Percentiles rank a stretch among this genome's conserved stretches.
phyloP scores from a whole-genome alignment of 2,329 filamentous ascomycete species.

The Fusarium staphyleae region DNA sequence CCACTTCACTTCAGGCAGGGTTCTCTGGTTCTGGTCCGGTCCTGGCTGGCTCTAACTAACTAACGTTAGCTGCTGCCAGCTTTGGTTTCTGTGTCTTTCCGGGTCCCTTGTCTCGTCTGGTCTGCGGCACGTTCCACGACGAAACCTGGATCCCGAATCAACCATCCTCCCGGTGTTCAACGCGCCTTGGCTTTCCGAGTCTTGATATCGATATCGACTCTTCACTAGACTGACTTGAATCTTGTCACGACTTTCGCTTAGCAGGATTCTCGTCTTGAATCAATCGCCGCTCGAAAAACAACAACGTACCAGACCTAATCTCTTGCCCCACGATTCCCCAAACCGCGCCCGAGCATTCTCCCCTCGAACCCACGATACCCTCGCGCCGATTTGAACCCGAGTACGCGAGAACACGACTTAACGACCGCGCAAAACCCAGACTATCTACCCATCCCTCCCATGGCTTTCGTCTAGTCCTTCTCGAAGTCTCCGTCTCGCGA shows the following conservation, averaged over 20 bases:
- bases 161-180: conserved; percentile 9
- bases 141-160: conserved; percentile 18
- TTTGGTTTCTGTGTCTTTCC: conserved; percentile 10
- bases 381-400: conserved; percentile 7
- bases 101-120: conserved; percentile 10
- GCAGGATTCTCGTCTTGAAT: conserved; percentile 14
- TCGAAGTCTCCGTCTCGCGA: conserved; percentile 24
- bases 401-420: conserved; percentile 3
- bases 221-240: background rate
- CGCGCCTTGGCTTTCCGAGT: conserved; percentile 1
- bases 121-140: conserved; percentile 29
- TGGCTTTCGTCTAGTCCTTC: conserved; percentile 34
- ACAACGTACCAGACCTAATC: conserved; percentile 20
- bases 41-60: background rate
- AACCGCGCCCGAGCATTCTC: conserved; percentile 25
- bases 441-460: conserved; percentile 7
- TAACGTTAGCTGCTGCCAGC: background rate
- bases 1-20: conserved; percentile 1
- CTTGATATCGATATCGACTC: background rate
- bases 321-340: conserved; percentile 23
- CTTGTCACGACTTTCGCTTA: conserved; percentile 9
- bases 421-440: background rate
- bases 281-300: conserved; percentile 12
- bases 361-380: conserved; percentile 8
- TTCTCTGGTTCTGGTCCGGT: background rate